Evolutionary conservation across 768 basidiomycete species (phyloP), one percentile per base, ranked within the genome.

Genomic region (Asterophora lycoperdoides): DNA sequence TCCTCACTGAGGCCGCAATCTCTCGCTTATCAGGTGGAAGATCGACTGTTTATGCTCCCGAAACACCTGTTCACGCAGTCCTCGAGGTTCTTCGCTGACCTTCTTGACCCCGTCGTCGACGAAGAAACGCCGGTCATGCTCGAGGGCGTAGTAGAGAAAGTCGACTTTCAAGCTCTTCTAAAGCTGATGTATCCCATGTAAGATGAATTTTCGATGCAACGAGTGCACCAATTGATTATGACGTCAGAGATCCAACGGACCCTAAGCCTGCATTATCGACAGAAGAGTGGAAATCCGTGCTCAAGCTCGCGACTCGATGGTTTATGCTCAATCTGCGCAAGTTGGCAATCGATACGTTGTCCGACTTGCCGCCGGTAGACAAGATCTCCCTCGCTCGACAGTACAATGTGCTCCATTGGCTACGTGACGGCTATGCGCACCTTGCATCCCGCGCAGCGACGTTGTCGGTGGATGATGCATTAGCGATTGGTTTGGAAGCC

Each of bases 261-360:
- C 6, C 36, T 8, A 14, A 36, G 14, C 23, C 51, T 13, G n/a
- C n/a, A 15, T 15, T 53, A 6, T 38, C 37, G 4, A 4, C 8
- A 1, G 29, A 23, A 1, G 55, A 52, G 30, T 53, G 55, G 52
- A 19, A 35, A 4, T 56, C 55, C 13, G 34, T 56, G 2, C 33
- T 53, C 13, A 56, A 53, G n/a, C 49, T 53, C 19, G 18, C 52
- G 4, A 40, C 52, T 1, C 20, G 19, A n/a, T 56, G 49, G 55
- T 41, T 17, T 23, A 49, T 52, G 51, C 11, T 46, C n/a, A 39
- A 52, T 32, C 5, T 50, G 14, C 48, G 52, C n/a, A 10, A 51
- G 14, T 11, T 23, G 28, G 49, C 52, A 3, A 46, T 50, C 19
- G 20, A 29, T 19, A n/a, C 40, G 14, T 36, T 53, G 1, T 8